Evolutionary conservation across 2,329 filamentous ascomycete species (phyloP).

Genomic region (Aotearoamyces nothofagi): DNA sequence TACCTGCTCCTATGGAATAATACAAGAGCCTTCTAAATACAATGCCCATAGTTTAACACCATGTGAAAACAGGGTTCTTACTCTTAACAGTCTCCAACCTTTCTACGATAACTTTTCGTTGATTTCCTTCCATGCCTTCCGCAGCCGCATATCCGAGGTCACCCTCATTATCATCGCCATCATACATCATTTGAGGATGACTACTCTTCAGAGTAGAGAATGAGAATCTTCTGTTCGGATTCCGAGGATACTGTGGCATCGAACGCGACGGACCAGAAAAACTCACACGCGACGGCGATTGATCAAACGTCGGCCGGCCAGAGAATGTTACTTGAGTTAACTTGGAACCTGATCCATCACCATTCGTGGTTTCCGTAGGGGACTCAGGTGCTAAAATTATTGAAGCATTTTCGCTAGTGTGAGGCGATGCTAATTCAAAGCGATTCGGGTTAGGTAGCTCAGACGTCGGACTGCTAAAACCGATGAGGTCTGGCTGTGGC

Average conservation of each 20-base stretch:
- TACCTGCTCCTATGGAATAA: too few relatives aligned
- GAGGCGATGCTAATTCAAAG: slow-evolving; percentile 43
- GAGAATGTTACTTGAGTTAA: slow-evolving; percentile 14
- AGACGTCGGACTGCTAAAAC: slow-evolving; percentile 31
- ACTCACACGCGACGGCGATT: slow-evolving; percentile 17
- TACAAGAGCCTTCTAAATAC: not conserved
- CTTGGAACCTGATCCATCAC: slow-evolving; percentile 6
- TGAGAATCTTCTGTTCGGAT: slow-evolving; percentile 20
- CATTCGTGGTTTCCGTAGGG: slow-evolving; percentile 7
- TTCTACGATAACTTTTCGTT: slow-evolving; percentile 92
- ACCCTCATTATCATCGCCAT: slow-evolving; percentile 70
- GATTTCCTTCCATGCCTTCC: slow-evolving; percentile 81
- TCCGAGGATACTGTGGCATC: slow-evolving; percentile 6
- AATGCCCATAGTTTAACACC: slow-evolving; percentile 58
- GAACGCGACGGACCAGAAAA: slow-evolving; percentile 18
- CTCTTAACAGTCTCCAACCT: slow-evolving; percentile 89
- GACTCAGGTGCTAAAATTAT: slow-evolving; percentile 9
- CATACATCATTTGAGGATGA: slow-evolving; percentile 27
- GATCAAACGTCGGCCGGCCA: slow-evolving; percentile 12
- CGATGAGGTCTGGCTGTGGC: slow-evolving; percentile 49
- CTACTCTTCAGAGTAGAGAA: slow-evolving; percentile 21
- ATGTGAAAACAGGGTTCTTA: slow-evolving; percentile 90
- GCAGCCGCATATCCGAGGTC: slow-evolving; percentile 91
- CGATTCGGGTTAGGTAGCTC: slow-evolving; percentile 62
- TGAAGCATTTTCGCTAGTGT: slow-evolving; percentile 13